Base-by-base conservation (phyloP, 2,329 filamentous ascomycete species). In the Aureobasidium musti region DNA sequence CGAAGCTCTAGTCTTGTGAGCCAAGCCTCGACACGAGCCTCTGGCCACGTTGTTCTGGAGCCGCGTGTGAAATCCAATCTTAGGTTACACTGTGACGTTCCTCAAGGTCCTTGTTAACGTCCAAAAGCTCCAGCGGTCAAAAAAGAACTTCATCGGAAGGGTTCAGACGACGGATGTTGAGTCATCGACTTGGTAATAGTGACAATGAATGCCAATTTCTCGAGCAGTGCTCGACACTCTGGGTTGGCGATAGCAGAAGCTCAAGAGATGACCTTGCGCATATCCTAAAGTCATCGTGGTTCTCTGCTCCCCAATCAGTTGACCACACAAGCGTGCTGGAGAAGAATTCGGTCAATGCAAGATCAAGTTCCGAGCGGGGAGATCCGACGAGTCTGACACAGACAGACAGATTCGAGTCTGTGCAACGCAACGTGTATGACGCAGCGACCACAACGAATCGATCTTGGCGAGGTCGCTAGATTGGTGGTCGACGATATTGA, bases 31-130 rank as follows among this genome's bases (percentile, higher is more conserved):
- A 39, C 33, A 41, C 35, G 35, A 57, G 43, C 37, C 26, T 43
- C 37, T 59, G 4, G 54, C 54, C 54, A 59, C 54, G 54, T 45
- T 43, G 33, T 14, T 13, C 28, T 10, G 33, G 23, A 45, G 54
- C 33, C 53, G 35, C 35, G 53, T 19, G 35, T 10, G 11, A 23
- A 21, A 8, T 14, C n/a, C 35, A 8, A 28, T 41, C 21, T 11
- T 10, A 52, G 14, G 49, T 30, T 52, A 26, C 49, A 52, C 17
- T 33, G 26, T 28, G 30, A 30, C 26, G 17, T 52, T 52, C 5
- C 17, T 17, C 33, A 17, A 17, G 19, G 17, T 30, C 10, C 10
- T 52, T 52, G 17, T 52, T 52, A 26, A 30, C 26, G 23, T 52
- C 17, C 28, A 17, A 6, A 28, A 17, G 4, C 17, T 28, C 26